These are phyloP conservation scores for Lipomyces spencermartinsiae DNA, from an alignment of 805 yeast genomes.

Conservation along the genomic window DNA sequence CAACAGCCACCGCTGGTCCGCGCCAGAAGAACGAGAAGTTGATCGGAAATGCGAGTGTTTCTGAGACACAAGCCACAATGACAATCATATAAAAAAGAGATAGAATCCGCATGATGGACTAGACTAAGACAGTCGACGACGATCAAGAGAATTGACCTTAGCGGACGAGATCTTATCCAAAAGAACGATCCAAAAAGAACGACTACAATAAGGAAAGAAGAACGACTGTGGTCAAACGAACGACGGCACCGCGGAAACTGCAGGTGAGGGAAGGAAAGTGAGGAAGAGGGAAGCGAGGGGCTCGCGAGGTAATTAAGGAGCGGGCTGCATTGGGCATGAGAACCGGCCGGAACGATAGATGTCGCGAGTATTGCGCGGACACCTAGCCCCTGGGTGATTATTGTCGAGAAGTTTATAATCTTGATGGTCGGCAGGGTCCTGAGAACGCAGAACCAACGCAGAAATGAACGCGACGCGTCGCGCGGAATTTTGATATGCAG, in stretches of 20 bases:
- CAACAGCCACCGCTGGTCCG: not conserved
- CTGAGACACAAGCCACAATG: not conserved
- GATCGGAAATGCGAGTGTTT: not conserved
- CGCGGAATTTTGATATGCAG: constrained; percentile 6
- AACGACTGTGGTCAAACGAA: not conserved
- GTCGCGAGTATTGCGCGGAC: not conserved
- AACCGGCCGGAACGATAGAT: not conserved
- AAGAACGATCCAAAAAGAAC: not conserved
- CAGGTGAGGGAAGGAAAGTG: not conserved
- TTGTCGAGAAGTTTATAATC: not conserved
- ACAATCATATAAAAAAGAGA: not conserved
- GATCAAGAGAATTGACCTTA: not conserved
- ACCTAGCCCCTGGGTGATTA: not conserved
- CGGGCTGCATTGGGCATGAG: not conserved
- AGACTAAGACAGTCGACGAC: not conserved
- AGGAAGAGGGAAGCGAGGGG: not conserved
- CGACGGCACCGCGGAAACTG: not conserved
- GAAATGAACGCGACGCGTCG: constrained; percentile 7
- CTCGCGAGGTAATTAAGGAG: not conserved
- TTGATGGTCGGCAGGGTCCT: not conserved
- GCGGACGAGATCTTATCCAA: not conserved
- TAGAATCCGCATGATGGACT: not conserved
- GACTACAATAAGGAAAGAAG: not conserved
- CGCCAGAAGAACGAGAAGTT: constrained; percentile 2
- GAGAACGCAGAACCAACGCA: no score